phyloP scores from a whole-genome alignment of 768 basidiomycete genomes.

The Clavulina sp. region DNA sequence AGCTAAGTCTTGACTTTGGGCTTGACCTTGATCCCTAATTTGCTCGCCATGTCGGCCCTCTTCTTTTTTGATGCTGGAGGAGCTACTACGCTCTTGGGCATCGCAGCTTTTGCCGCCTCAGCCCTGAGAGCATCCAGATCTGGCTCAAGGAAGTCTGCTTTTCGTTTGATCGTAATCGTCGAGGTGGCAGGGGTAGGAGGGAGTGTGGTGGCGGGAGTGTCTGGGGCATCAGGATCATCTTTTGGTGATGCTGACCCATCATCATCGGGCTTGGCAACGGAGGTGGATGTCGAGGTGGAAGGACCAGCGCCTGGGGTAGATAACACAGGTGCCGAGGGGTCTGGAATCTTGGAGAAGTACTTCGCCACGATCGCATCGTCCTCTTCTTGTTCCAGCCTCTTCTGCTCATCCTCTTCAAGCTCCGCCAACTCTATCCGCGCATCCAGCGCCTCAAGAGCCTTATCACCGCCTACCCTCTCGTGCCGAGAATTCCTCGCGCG shows the following conservation, averaged over 20 bases:
- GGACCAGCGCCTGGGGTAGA: conserved; percentile 16
- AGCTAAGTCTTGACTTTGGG: conserved; percentile 1
- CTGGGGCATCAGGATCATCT: conserved; percentile 14
- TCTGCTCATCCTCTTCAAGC: conserved; percentile 58
- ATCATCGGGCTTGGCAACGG: conserved; percentile 14
- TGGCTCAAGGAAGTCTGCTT: conserved; percentile 65
- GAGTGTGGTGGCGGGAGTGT: neutral
- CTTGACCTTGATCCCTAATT: conserved; percentile 49
- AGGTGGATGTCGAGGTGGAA: conserved; percentile 5
- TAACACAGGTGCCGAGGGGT: conserved; percentile 20
- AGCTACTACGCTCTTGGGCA: conserved; percentile 19
- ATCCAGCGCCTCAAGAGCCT: conserved; percentile 44
- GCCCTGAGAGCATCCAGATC: conserved; percentile 47
- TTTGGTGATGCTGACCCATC: conserved; percentile 14
- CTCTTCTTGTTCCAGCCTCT: conserved; percentile 68
- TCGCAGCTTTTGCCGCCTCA: conserved; percentile 31
- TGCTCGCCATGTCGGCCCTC: conserved; percentile 40
- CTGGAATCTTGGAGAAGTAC: conserved; percentile 60
- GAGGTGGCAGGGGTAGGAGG: conserved; percentile 6
- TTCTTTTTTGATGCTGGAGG: conserved; percentile 35
- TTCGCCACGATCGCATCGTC: conserved; percentile 80
- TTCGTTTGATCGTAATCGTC: conserved; percentile 62
- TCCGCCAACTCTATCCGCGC: conserved; percentile 39
- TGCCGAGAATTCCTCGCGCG: conserved; percentile 73
- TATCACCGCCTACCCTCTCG: conserved; percentile 48